Evolutionary conservation across 441 rosid species (phyloP), one percentile per base, ranked within the genome.

Genomic region (Mallotus japonicus): DNA sequence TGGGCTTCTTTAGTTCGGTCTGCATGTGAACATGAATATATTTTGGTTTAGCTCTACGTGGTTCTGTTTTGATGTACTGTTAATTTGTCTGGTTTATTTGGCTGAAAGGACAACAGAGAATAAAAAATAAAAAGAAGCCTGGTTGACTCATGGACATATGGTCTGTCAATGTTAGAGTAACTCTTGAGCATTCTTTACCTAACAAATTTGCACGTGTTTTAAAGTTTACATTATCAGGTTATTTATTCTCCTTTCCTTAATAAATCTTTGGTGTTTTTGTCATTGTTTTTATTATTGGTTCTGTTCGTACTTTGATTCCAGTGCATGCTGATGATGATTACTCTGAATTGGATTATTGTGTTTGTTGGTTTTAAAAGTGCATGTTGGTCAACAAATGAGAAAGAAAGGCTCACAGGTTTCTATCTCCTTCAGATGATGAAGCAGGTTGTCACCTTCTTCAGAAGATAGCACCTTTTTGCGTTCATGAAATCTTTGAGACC

Each of bases 401-500:
- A 62, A 3, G 10, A 55, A 63, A 12, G 10, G 54, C 67, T 65
- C 62, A 78, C 7, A 46, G 51, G 12, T 65, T 62, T 55, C 3
- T 28, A 28, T 42, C 3, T 72, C 54, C 59, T 69, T 58, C 76
- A 74, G 78, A 58, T 63, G 63, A 73, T 74, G 75, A 50, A 70
- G 70, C 12, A 46, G 51, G 16, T 65, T 62, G 56, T 58, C 3
- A 24, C 56, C 3, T 74, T 62, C 60, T 69, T 59, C 73, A 74
- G 79, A 62, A 55, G 67, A 73, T 74, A 73, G 24, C 58, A 70
- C n/a, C n/a, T n/a, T n/a, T n/a, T n/a, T n/a, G n/a, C n/a, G n/a
- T 75, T 46, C 75, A 78, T 85, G 84, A 82, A 59, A 62, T 70
- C 12, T 16, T 17, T 53, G 17, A 70, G 75, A 54, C 44, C 22